Conservation (phyloP, 306 rosid species). For the Parietaria judaica region DNA sequence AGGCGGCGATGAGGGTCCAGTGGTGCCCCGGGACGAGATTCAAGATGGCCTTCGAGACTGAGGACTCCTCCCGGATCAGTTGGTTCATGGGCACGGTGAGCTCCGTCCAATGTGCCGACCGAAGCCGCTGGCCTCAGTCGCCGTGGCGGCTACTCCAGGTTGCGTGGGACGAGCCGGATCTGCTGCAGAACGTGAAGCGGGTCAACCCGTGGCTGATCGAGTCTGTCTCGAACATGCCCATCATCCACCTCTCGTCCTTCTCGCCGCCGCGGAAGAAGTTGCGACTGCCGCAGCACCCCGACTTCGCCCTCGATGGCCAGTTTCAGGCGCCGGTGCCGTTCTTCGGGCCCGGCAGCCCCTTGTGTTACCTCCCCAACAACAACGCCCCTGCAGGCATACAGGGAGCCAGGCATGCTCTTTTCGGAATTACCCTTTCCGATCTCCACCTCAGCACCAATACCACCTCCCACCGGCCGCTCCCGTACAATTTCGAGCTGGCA, state of each 20-base stretch:
- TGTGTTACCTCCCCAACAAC: slow-evolving; percentile 71
- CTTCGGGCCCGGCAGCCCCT: slow-evolving; percentile 68
- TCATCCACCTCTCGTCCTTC: slow-evolving; percentile 51
- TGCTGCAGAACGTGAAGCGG: slow-evolving; percentile 95
- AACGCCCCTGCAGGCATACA: slow-evolving; percentile 98
- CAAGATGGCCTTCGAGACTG: slow-evolving; percentile 98
- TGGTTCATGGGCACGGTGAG: slow-evolving; percentile 98
- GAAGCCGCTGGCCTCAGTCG: slow-evolving; percentile 84
- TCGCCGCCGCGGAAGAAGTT: slow-evolving; percentile 86
- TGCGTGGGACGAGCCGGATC: slow-evolving; percentile 96
- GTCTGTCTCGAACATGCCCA: slow-evolving; percentile 65
- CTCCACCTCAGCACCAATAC: slow-evolving; percentile 54
- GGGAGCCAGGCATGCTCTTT: slow-evolving; percentile 99
- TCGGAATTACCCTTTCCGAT: slow-evolving; percentile 78
- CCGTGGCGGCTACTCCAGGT: slow-evolving; percentile 99
- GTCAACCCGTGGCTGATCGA: slow-evolving; percentile 96
- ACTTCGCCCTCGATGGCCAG: slow-evolving; percentile 50
- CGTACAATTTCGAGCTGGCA: slow-evolving; percentile 36
- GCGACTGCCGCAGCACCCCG: slow-evolving; percentile 55
- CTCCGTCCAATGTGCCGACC: slow-evolving; percentile 77
- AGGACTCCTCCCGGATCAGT: slow-evolving; percentile 90
- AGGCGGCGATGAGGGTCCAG: slow-evolving; percentile 67
- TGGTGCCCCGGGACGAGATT: slow-evolving; percentile 96
- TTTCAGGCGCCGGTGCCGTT: slow-evolving; percentile 53
- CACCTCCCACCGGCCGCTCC: slow-evolving; percentile 53